phyloP scores from a whole-genome alignment of 768 basidiomycete species.

The Tylopilus vinaceipallidus region DNA sequence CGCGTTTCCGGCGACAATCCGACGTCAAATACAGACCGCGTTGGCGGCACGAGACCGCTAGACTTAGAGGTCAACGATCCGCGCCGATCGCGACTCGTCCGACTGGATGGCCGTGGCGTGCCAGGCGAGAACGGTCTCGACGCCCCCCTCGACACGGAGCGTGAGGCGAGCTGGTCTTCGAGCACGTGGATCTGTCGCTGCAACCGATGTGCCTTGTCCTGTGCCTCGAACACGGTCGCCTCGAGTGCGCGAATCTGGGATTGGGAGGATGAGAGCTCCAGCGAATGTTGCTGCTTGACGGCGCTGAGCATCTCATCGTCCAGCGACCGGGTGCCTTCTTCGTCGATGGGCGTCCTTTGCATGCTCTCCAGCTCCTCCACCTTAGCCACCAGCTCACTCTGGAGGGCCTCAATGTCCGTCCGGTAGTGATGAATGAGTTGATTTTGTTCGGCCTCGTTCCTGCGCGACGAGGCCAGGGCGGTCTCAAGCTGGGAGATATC shows the following conservation, averaged over 20 bases:
- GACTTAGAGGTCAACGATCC: slow-evolving; percentile 34
- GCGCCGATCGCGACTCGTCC: slow-evolving; percentile 37
- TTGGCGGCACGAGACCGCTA: slow-evolving; percentile 34
- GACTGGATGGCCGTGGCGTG: slow-evolving; percentile 45
- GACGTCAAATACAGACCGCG: slow-evolving; percentile 65
- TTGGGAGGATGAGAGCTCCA: slow-evolving; percentile 79
- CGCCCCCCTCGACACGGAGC: slow-evolving; percentile 40
- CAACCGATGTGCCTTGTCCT: slow-evolving; percentile 61
- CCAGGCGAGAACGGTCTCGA: slow-evolving; percentile 48
- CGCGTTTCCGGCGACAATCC: slow-evolving; percentile 70
- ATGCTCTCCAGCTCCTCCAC: slow-evolving; percentile 68
- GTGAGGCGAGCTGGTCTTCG: slow-evolving; percentile 61
- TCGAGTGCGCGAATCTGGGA: slow-evolving; percentile 79
- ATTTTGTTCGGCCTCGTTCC: slow-evolving; percentile 56
- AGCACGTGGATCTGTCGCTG: slow-evolving; percentile 65
- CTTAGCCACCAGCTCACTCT: slow-evolving; percentile 55
- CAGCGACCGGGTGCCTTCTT: slow-evolving; percentile 50
- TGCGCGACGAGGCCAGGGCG: slow-evolving; percentile 49
- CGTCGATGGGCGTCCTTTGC: slow-evolving; percentile 40
- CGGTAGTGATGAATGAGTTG: slow-evolving; percentile 62
- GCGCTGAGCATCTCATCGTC: slow-evolving; percentile 74
- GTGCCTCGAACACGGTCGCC: slow-evolving; percentile 67
- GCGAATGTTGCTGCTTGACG: slow-evolving; percentile 67
- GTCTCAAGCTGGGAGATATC: slow-evolving; percentile 51
- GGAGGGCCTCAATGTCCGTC: slow-evolving; percentile 69